Conservation (phyloP, 495 filamentous ascomycete genomes). For the Aspergillus cavernicola region DNA sequence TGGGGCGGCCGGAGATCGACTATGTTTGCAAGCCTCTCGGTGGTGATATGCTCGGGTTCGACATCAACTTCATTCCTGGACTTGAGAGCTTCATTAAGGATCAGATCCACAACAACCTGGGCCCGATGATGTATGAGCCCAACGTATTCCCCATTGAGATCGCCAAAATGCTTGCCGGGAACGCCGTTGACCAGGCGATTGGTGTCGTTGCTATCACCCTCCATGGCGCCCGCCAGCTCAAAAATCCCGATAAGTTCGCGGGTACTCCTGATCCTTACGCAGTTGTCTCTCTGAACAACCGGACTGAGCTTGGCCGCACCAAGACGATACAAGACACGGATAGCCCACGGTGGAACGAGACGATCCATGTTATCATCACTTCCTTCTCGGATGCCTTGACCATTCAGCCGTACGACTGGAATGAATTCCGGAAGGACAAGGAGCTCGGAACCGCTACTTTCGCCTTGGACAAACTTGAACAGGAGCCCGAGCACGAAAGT, state of each 20-base stretch:
- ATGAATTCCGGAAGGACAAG: constrained; percentile 94
- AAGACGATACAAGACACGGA: constrained; percentile 81
- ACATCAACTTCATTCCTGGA: constrained; percentile 98
- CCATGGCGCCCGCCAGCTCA: constrained; percentile 84
- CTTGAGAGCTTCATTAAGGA: constrained; percentile 92
- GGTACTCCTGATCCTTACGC: constrained; percentile 93
- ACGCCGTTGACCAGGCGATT: constrained; percentile 90
- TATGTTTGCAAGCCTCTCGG: constrained; percentile 97
- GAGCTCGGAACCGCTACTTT: constrained; percentile 86
- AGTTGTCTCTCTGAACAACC: constrained; percentile 78
- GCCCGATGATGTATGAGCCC: constrained; percentile 95
- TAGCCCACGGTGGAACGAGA: constrained; percentile 94
- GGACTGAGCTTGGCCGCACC: constrained; percentile 76
- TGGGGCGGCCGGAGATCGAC: constrained; percentile 73
- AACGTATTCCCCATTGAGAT: constrained; percentile 99
- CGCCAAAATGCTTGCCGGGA: constrained; percentile 97
- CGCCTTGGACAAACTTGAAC: constrained; percentile 72
- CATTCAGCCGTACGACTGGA: constrained; percentile 83
- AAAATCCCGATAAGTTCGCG: constrained; percentile 90
- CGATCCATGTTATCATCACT: constrained; percentile 88
- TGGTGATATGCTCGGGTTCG: constrained; percentile 91
- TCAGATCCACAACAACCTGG: constrained; percentile 86
- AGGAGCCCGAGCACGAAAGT: constrained; percentile 75
- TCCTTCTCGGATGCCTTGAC: constrained; percentile 83
- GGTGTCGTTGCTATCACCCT: constrained; percentile 89